Percentiles rank a stretch among this genome's conserved stretches.
Evolutionary conservation across 768 basidiomycete species (phyloP).

Genomic region (Chiua virens): DNA sequence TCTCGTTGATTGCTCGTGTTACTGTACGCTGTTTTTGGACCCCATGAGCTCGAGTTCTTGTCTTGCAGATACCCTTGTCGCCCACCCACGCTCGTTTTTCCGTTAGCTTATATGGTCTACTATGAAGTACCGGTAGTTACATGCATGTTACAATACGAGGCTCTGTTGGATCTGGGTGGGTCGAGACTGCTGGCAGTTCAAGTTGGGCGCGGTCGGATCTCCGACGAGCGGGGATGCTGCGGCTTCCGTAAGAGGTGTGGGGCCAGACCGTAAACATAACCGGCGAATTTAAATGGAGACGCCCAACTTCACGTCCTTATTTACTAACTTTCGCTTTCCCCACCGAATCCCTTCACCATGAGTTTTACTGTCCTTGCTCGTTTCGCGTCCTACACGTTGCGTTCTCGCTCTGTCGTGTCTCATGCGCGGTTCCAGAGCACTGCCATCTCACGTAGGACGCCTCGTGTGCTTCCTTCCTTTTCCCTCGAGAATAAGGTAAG

Average conservation of each 20-base stretch:
- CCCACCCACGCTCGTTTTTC: constrained; percentile 17
- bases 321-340: constrained; percentile 9
- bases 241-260: constrained; percentile 5
- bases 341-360: constrained; percentile 26
- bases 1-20: constrained; percentile 29
- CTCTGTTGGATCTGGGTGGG: too few species aligned
- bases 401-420: constrained; percentile 8
- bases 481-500: constrained; percentile 77
- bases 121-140: constrained; percentile 29
- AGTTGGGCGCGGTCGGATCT: constrained; percentile 11
- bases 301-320: constrained; percentile 8
- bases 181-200: too few species aligned
- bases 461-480: constrained; percentile 67
- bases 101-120: constrained; percentile 36
- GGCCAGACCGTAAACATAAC: constrained; percentile 4
- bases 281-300: constrained; percentile 20
- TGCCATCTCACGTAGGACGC: constrained; percentile 18
- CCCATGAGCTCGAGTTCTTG: constrained; percentile 22
- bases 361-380: constrained; percentile 25
- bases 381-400: constrained; percentile 16
- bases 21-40: constrained; percentile 29
- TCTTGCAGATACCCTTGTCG: constrained; percentile 31
- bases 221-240: constrained; percentile 5
- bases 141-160: constrained; percentile 26
- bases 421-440: constrained; percentile 29